Conservation (phyloP, 2,329 filamentous ascomycete species). For the Aureobasidium sp. region DNA sequence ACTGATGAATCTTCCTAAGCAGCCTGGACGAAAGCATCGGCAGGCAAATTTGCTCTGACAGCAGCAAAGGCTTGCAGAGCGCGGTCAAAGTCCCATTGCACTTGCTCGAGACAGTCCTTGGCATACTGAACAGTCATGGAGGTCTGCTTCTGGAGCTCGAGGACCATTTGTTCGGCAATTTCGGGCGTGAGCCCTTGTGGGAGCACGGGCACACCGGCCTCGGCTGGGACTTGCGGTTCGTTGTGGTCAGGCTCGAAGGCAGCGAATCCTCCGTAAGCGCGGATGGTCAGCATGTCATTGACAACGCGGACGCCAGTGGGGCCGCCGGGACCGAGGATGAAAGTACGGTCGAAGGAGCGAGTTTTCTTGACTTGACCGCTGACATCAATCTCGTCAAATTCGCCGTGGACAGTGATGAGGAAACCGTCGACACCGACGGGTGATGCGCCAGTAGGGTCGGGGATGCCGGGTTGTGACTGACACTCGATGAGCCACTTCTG, state of each 20-base stretch:
- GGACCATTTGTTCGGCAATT: conserved; percentile 48
- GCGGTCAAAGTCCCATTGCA: conserved; percentile 69
- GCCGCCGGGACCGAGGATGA: conserved; percentile 67
- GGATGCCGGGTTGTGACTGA: conserved; percentile 61
- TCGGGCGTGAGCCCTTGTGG: conserved; percentile 23
- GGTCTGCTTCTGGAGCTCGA: conserved; percentile 66
- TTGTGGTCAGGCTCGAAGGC: conserved; percentile 40
- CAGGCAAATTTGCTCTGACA: conserved; percentile 51
- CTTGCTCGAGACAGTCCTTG: conserved; percentile 70
- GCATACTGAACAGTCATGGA: conserved; percentile 74
- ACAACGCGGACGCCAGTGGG: conserved; percentile 63
- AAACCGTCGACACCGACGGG: conserved; percentile 65
- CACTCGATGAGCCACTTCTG: conserved; percentile 79
- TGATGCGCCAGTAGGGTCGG: conserved; percentile 58
- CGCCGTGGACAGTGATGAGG: conserved; percentile 70
- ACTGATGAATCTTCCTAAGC: neutral
- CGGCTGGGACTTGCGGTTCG: conserved; percentile 19
- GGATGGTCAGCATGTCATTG: conserved; percentile 68
- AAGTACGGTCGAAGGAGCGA: conserved; percentile 74
- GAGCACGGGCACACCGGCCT: conserved; percentile 16
- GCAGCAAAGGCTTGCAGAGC: conserved; percentile 68
- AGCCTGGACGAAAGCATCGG: conserved; percentile 30
- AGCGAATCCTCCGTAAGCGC: conserved; percentile 53
- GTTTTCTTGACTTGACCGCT: conserved; percentile 43
- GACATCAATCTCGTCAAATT: conserved; percentile 67